Evolutionary conservation across 345 rosid genomes (phyloP), one percentile per base, ranked within the genome.

Genomic region (Eucalyptus erythrocorys): DNA sequence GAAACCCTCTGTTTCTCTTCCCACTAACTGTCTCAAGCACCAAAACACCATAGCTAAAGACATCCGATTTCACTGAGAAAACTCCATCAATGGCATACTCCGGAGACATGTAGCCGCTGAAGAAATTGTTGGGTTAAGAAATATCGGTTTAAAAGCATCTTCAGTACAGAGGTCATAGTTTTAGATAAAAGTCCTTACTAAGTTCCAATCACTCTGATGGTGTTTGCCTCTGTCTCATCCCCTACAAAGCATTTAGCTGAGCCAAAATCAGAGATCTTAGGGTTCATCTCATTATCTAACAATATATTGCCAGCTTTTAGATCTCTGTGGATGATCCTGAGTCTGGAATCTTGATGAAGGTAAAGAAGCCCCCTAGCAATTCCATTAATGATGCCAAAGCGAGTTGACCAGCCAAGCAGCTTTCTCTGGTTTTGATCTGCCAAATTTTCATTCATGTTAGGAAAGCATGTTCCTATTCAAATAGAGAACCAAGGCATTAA

Each of bases 51-150:
- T 88, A 92, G 89, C 93, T 93, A 22, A 93, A 92, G 48, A 91
- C 92, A 88, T 93, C 93, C 0, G 92, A 93, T 87, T 93, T 93
- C 10, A 90, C 84, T 5, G 93, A 93, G 89, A 93, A 92, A 24
- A 88, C 64, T 24, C 93, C 93, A 48, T 91, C 91, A 34, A 48
- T 91, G 12, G 93, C 92, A 88, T 93, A 92, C 49, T 92, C 91
- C 0, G 90, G 93, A 14, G 93, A 90, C 92, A 91, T 93, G 50
- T 91, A 93, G 7, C 91, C 93, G 16, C 93, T 91, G 88, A 37
- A 87, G n/a, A 86, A 32, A 27, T 48, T 48, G 51, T 13, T 2
- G n/a, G 34, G 19, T 47, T 45, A 84, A 30, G 27, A 43, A 59
- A 27, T 59, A 12, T 59, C 4, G 6, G 15, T 59, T 59, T 13